Evolutionary conservation across 352 stramenopile species (phyloP), one percentile per base, ranked within the genome.

Genomic region (Globisporangium splendens): DNA sequence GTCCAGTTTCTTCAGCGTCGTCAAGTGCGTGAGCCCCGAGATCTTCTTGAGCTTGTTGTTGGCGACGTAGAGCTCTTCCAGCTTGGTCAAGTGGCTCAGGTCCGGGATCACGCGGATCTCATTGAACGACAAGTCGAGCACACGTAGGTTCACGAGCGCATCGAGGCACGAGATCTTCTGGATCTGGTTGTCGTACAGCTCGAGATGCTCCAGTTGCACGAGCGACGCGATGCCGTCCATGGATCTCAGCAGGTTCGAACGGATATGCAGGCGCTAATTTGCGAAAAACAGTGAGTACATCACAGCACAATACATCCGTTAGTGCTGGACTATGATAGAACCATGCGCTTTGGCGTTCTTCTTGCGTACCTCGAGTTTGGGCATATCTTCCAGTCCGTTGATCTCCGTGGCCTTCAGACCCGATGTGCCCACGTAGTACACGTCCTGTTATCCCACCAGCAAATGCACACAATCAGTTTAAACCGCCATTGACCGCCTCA

Each of bases 151-250:
- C 51, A 75, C 59, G 18, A 95, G 76, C 42, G 67, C 51, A 15
- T 91, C 63, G 38, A 96, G 55, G 17, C 70, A 70, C 17, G 73
- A 55, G 48, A 99, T 82, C 15, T 75, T 72, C 68, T 96, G 78
- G 61, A 99, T 95, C 66, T 98, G 81, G 79, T 99, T 99, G 69
- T 99, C 96, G 82, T 99, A 99, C 18, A 99, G 75, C 75, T 99
- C 97, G 24, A 99, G 73, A 20, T 98, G 82, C 69, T 93, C 64
- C 53, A 99, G 79, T 18, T 68, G 77, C 42, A 72, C 50, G 12
- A 96, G 56, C 7, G 70, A 52, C 12, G 69, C 68, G 14, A 97
- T 86, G 43, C 72, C 79, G 2, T 70, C 72, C 77, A 97, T 94
- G 21, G 89, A 95, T 47, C 58, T 64, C 53, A 95, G 67, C 54